Base-by-base conservation (phyloP, 2,329 filamentous ascomycete genomes). In the Cladosporium colombiae region DNA sequence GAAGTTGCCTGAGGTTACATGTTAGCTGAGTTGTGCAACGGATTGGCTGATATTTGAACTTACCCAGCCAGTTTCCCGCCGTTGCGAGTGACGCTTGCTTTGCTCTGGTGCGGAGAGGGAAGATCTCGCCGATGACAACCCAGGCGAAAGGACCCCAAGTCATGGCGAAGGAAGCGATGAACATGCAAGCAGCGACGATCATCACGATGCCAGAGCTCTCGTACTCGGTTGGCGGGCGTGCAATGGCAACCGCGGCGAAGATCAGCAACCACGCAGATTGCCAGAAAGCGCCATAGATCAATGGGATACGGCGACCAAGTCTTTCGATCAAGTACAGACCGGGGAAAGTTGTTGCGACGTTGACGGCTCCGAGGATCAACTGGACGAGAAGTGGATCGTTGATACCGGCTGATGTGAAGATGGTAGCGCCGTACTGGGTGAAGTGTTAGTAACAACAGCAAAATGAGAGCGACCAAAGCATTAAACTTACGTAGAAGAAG, bases 131-230 rank as follows among this genome's bases (percentile, higher is more conserved):
- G 50, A 66, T 81, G 5, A 82, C 80, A 14, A 81, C 78, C 84
- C 83, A 86, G 13, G 83, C 83, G 44, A 82, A 88, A 4, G 91
- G 91, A 60, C 91, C 91, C 67, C 67, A 68, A 2, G 88, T 90
- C 53, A 81, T 80, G 29, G 89, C 89, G 70, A 91, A 93, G 1
- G 86, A 88, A 58, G 87, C 85, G 65, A 92, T 92, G 78, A 91
- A 92, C 81, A 92, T 85, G 77, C 87, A 91, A 2, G 89, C 87
- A 63, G 89, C 86, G 11, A 90, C 86, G 70, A 92, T 91, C 84
- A 92, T 88, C 67, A 88, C 83, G 6, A 87, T 85, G 13, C 89
- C 89, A 14, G 86, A 82, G 0, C 79, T 75, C 11, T 77, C 57
- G 64, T 76, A 59, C n/a, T 77, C 72, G 5, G 69, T 74, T 1